These are phyloP conservation scores for Brassica cretica DNA, from an alignment of 345 rosid genomes.

Conservation along the genomic window DNA sequence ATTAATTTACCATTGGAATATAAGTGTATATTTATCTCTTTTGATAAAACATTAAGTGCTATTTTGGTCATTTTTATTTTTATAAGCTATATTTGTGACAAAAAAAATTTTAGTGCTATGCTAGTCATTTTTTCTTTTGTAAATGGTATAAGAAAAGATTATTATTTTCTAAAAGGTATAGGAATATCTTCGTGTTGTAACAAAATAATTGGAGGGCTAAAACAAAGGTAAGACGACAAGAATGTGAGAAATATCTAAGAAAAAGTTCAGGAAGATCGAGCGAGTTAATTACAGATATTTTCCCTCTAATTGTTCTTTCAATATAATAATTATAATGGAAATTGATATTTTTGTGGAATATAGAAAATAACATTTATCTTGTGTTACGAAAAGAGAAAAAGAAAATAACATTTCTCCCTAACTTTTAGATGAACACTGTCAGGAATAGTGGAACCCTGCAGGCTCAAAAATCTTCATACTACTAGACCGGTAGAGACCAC, in stretches of 20 bases:
- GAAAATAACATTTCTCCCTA: not conserved
- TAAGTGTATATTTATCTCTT: no score
- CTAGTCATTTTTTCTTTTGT: no score
- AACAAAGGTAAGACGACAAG: not conserved
- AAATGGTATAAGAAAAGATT: no score
- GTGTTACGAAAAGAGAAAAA: no score
- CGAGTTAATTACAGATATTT: not conserved
- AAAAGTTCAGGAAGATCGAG: constrained; percentile 3
- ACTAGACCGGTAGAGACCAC: not conserved
- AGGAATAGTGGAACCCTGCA: not conserved
- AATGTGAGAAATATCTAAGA: not conserved
- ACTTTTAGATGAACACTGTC: not conserved
- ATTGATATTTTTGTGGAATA: not conserved
- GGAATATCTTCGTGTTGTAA: not conserved
- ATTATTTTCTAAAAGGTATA: not conserved
- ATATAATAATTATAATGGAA: not conserved
- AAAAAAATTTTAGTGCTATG: no score
- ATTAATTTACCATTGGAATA: no score
- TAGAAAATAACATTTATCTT: not conserved
- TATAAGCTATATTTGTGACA: no score
- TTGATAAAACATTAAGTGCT: no score
- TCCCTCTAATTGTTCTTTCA: not conserved
- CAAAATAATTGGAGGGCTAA: not conserved
- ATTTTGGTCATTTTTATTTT: no score
- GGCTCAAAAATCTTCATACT: not conserved